A percentile compares a stretch with the other conserved stretches of the same genome.
phyloP scores from a whole-genome alignment of 2,329 filamentous ascomycete species.

The Aspergillus neotritici region DNA sequence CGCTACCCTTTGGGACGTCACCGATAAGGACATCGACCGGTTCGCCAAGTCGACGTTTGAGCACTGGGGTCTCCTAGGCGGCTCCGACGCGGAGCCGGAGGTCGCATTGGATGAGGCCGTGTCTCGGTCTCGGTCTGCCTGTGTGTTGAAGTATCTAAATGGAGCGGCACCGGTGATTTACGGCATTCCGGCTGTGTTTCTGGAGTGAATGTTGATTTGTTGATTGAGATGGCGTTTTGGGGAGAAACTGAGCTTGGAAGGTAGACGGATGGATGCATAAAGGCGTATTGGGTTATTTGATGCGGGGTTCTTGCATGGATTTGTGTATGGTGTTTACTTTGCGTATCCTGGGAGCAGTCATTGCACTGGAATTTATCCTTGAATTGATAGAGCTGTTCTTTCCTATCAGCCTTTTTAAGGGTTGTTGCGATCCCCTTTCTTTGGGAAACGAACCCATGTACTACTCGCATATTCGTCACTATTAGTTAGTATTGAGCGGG shows the following conservation, averaged over 20 bases:
- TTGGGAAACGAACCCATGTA: no score
- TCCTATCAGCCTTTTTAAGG: no score
- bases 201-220: conserved; percentile 38
- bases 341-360: no score
- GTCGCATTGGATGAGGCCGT: conserved; percentile 75
- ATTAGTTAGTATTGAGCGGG: no score
- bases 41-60: conserved; percentile 76
- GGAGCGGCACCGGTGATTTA: conserved; percentile 92
- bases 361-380: no score
- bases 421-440: no score
- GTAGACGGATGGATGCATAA: not conserved
- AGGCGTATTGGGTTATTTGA: not conserved
- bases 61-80: conserved; percentile 72
- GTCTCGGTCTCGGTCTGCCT: conserved; percentile 66
- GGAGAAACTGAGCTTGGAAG: not conserved
- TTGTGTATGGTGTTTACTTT: not conserved
- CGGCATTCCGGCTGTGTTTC: conserved; percentile 77
- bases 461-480: no score
- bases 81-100: conserved; percentile 30
- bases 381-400: not conserved
- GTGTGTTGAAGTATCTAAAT: conserved; percentile 84
- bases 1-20: conserved; percentile 95
- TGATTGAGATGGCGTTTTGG: not conserved
- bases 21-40: conserved; percentile 92
- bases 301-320: not conserved